Base-by-base conservation (phyloP, 2,329 filamentous ascomycete species). In the Ilyonectria mors-panacis region DNA sequence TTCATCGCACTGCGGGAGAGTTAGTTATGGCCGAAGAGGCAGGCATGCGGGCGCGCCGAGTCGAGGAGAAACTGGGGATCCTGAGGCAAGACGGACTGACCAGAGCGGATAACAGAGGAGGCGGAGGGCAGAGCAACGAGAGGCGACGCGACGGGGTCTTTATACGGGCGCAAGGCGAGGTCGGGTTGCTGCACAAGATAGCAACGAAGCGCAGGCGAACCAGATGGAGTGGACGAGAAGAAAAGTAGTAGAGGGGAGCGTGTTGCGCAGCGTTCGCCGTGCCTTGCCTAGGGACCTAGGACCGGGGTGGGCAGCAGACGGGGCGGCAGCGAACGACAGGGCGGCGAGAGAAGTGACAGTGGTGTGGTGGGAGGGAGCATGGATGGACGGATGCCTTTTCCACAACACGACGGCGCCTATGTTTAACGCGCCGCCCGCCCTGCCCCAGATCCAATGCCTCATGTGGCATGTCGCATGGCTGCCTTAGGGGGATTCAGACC, bases 1-100 rank as follows among this genome's bases (percentile, higher is more conserved):
- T 79, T 80, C 78, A 81, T 80, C 65, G 77, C 76, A 78, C 76
- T 78, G 67, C 33, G 53, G 39, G 23, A 42, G 48, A 45, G 61
- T 67, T 59, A 68, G 59, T 68, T 70, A 60, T 50, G 69, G 55
- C 19, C 30, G 47, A 59, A 21, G 42, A 68, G 55, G 55, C 61
- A 47, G 59, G 59, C 57, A 54, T 51, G 42, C 39, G 26, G 47
- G 64, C 63, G 67, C 65, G 65, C 59, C 63, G 51, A 67, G 62
- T 70, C 70, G 66, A 70, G 56, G 50, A 30, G 53, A 63, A 56
- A 39, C 63, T 28, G 50, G 42, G 45, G 35, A 59, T 63, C 62
- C 64, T 65, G 39, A 64, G 39, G 63, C 51, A 67, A 59, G 65
- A 59, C 47, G 60, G 51, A 75, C 73, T 74, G 50, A 75, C 73